Base-by-base conservation (phyloP, 306 rosid species). In the Cicer pinnatifidum region DNA sequence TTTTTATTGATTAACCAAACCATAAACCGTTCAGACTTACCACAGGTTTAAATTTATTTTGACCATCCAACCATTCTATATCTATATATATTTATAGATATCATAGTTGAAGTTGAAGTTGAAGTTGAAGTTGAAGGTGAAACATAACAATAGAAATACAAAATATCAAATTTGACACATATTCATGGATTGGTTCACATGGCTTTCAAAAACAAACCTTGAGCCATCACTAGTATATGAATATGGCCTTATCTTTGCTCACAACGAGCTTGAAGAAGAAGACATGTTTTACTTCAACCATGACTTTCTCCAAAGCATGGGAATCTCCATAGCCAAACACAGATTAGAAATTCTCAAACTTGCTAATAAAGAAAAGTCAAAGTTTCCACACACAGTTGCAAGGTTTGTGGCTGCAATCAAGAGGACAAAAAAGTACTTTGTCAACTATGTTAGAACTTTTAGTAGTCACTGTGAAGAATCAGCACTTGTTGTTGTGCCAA, bases 241-340 rank as follows among this genome's bases (percentile, higher is more conserved):
- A 37, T 91, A 91, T 75, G 91, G 97, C 54, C 86, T 94, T n/a
- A 77, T 84, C 67, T 89, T 94, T 47, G 83, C 93, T 62, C 89
- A 87, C 67, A 91, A 94, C 60, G 93, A 94, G 89, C 97, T 94
- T 16, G 97, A 94, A 79, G 82, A 88, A 56, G 95, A 91, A 45
- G 99, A 91, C 78, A 87, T 90, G 41, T 6, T 74, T 38, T 91
- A 87, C 80, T 89, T 91, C 88, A 91, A 88, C 89, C 97, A 94
- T 20, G 99, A 94, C 78, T 91, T 91, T 54, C 97, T 94, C 10
- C 97, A 86, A 51, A 94, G 97, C 90, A 88, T 94, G 93, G 99
- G 97, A 4, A 91, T 94, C 79, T 87, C 96, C 84, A 86, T 88
- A 71, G 97, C 95, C 75, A 94, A 94, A 69, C 99, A 94, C 77